phyloP scores from a whole-genome alignment of 495 filamentous ascomycete species.

The Neurospora sp. region DNA sequence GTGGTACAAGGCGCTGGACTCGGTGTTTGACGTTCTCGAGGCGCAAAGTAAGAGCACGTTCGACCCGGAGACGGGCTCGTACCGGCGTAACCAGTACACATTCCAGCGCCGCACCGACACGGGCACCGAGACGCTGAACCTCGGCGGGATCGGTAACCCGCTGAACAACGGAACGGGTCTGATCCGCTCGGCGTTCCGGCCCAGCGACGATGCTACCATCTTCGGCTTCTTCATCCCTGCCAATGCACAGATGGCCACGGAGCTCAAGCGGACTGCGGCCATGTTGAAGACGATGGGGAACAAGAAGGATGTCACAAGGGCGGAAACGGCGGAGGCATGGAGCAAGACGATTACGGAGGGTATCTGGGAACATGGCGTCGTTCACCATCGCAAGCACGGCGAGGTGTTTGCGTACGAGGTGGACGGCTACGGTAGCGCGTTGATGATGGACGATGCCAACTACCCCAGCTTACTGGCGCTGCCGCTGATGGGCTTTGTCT shows the following conservation, averaged over 20 bases:
- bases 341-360: conserved; percentile 62
- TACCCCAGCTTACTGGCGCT: conserved; percentile 82
- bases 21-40: conserved; percentile 61
- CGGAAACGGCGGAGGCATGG: conserved; percentile 47
- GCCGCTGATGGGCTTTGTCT: conserved; percentile 77
- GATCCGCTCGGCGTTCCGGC: conserved; percentile 85
- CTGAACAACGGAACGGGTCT: conserved; percentile 76
- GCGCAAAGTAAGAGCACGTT: conserved; percentile 77
- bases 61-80: conserved; percentile 49
- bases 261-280: conserved; percentile 66
- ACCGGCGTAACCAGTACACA: conserved; percentile 65
- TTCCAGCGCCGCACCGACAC: conserved; percentile 71
- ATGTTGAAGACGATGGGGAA: conserved; percentile 53
- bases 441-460: conserved; percentile 97
- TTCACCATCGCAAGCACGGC: conserved; percentile 73
- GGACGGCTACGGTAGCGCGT: conserved; percentile 83
- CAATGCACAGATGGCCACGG: conserved; percentile 92
- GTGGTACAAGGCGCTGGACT: conserved; percentile 74
- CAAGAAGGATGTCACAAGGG: conserved; percentile 32
- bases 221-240: conserved; percentile 92
- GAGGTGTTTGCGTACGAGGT: conserved; percentile 94
- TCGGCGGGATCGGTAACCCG: conserved; percentile 81
- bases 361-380: conserved; percentile 81
- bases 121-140: conserved; percentile 83
- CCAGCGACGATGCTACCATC: conserved; percentile 96